These are phyloP conservation scores for Penicillium nucicola DNA, from an alignment of 495 filamentous ascomycete genomes.

Conservation along the genomic window DNA sequence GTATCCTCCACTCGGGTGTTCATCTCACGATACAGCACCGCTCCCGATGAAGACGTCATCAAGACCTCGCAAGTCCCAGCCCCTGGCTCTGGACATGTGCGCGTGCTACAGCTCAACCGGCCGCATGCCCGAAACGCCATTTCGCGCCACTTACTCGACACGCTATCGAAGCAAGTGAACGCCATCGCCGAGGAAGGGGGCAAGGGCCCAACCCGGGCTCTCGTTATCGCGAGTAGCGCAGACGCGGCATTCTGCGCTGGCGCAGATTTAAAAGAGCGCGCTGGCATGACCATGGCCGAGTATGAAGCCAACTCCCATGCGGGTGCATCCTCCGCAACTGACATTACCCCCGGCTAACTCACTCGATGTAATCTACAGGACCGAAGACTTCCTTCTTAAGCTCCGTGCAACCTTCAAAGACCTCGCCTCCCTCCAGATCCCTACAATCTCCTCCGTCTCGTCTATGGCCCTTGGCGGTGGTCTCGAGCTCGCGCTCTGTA, in stretches of 20 bases:
- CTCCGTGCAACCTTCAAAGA: slow-evolving; percentile 69
- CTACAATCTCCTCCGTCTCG: slow-evolving; percentile 81
- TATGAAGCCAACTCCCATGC: slow-evolving; percentile 19
- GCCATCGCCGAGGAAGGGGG: slow-evolving; percentile 66
- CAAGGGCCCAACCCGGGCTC: slow-evolving; percentile 62
- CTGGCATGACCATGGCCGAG: slow-evolving; percentile 69
- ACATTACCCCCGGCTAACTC: not conserved
- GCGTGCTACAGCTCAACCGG: slow-evolving; percentile 81
- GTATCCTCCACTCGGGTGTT: slow-evolving; percentile 25
- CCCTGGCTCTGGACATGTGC: slow-evolving; percentile 78
- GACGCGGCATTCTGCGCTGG: slow-evolving; percentile 89
- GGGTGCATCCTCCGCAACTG: not conserved
- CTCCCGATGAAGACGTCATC: slow-evolving; percentile 52
- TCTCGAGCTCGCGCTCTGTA: slow-evolving; percentile 83
- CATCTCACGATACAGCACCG: slow-evolving; percentile 37
- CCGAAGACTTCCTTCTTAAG: slow-evolving; percentile 66
- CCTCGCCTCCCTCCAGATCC: slow-evolving; percentile 71
- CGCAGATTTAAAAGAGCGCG: slow-evolving; percentile 88
- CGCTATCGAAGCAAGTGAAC: slow-evolving; percentile 66
- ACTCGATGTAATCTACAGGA: slow-evolving; percentile 44
- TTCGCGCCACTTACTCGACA: slow-evolving; percentile 68
- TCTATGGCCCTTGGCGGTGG: slow-evolving; percentile 86
- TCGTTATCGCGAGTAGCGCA: slow-evolving; percentile 75
- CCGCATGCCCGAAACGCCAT: slow-evolving; percentile 86
- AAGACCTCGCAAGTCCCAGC: slow-evolving; percentile 70